Conservation (phyloP, 75 land plant species). For the Chamaecyparis obtusa region DNA sequence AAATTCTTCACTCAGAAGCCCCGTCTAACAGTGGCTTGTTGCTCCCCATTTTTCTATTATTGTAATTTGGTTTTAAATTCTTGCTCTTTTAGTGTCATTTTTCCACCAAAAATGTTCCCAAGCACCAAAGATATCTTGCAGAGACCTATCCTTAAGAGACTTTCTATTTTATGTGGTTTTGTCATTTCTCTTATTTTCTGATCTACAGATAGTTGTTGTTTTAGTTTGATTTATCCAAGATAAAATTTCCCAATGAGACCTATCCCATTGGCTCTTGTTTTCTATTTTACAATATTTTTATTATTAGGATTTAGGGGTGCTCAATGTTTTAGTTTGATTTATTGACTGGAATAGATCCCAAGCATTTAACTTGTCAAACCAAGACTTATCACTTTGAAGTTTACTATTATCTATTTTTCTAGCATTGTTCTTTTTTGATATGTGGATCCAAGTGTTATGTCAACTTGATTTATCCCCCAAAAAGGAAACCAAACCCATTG, state of each 20-base stretch:
- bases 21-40: neutral
- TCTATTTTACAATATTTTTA: neutral
- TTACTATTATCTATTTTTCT: neutral
- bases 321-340: neutral
- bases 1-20: too few species aligned
- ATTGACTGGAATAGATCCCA: neutral
- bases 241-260: neutral
- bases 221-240: neutral
- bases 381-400: neutral
- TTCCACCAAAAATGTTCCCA: slow-evolving; percentile 2
- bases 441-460: neutral
- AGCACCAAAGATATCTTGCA: neutral
- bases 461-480: neutral
- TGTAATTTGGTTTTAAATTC: neutral
- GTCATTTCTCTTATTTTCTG: neutral
- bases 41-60: neutral
- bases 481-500: neutral
- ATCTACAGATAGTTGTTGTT: neutral
- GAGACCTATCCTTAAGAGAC: neutral
- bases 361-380: neutral
- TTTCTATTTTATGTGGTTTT: neutral
- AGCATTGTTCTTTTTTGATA: neutral
- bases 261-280: neutral
- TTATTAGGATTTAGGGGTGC: neutral
- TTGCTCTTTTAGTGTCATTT: neutral